These are phyloP conservation scores for Linum tenue DNA, from an alignment of 345 rosid species.

Conservation along the genomic window DNA sequence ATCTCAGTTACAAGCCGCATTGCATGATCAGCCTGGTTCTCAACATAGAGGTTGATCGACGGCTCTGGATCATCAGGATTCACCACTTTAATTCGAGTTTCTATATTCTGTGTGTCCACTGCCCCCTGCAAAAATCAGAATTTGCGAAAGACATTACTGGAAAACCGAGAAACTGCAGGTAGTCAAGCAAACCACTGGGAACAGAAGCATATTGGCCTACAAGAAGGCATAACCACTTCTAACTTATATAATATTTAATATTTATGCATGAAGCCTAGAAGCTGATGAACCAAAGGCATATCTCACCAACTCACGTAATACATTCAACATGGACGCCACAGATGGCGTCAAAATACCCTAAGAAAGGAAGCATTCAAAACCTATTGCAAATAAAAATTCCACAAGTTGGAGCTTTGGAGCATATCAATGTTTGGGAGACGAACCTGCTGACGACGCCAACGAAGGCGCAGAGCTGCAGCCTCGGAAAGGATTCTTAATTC, in stretches of 20 bases:
- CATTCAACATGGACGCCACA: background rate
- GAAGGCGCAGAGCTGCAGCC: constrained; percentile 66
- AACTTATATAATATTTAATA: background rate
- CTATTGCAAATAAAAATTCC: background rate
- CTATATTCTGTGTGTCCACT: constrained; percentile 70
- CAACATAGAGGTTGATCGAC: constrained; percentile 64
- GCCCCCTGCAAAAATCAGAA: constrained; percentile 59
- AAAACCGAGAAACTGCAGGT: background rate
- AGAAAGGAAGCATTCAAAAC: background rate
- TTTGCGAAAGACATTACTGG: background rate
- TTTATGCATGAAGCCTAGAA: background rate
- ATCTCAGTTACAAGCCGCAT: constrained; percentile 94
- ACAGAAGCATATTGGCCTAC: background rate
- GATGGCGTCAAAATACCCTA: too few species aligned
- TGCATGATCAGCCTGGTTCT: constrained; percentile 83
- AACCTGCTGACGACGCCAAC: constrained; percentile 89
- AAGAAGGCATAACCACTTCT: background rate
- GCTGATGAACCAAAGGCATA: background rate
- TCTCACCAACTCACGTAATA: background rate
- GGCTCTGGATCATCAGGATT: constrained; percentile 88
- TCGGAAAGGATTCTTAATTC: constrained; percentile 68
- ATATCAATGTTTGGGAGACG: constrained; percentile 5
- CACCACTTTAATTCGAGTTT: constrained; percentile 75
- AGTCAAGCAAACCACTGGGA: background rate
- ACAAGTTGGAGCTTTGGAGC: background rate